Evolutionary conservation across 371 early-diverging fungal species (phyloP), one percentile per base, ranked within the genome.

Genomic region (Mucor piriformis): DNA sequence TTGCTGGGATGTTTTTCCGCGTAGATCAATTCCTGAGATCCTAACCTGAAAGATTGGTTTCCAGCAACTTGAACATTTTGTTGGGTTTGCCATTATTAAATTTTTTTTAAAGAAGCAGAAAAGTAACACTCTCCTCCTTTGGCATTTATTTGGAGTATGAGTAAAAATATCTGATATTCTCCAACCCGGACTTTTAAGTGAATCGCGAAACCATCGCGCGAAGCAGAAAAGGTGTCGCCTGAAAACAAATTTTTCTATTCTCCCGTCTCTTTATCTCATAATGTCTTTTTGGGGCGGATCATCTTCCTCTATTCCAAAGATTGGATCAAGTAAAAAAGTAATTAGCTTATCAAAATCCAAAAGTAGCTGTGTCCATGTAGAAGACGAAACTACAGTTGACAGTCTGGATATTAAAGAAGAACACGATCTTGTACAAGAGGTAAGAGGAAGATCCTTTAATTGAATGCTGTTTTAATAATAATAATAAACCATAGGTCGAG

Each of bases 11-110:
- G 42, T 3, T 42, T 42, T 42, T 34, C 20, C 34, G 18, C 34
- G 18, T 50, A 34, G 34, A 50, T 50, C 50, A 20, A 50, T 20
- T 50, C n/a, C n/a, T n/a, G n/a, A n/a, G n/a, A n/a, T n/a, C n/a
- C n/a, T n/a, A n/a, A n/a, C 34, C 50, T 50, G 50, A 50, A 50
- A 50, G 50, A 20, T 50, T 34, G 34, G 33, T 33, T 20, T 50
- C 11, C 34, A 50, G 34, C 34, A 33, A 50, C 32, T 32, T 34
- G 50, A 50, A 20, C 50, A 50, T 50, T 34, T 50, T 34, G 29
- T 33, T 29, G 50, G 34, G 50, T 33, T 50, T 37, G 37, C 37
- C 37, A 37, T 37, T 37, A 12, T 37, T 4, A 37, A 37, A 37
- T 8, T 13, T 13, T 13, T 37, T 37, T 7, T 12, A 37, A 37